These are phyloP conservation scores for Pichia heedii DNA, from an alignment of 805 yeast species.

Conservation along the genomic window DNA sequence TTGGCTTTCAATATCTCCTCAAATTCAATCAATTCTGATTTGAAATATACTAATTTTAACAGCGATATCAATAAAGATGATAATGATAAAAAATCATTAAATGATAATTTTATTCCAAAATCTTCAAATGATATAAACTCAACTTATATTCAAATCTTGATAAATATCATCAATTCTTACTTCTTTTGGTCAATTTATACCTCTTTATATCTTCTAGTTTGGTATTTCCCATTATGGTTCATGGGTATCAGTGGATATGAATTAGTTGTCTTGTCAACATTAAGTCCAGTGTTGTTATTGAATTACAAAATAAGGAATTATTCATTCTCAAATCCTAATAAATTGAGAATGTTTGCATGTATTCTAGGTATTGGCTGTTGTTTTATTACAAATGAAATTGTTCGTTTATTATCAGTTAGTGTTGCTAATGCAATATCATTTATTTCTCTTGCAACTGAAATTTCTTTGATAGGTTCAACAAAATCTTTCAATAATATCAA, in stretches of 20 bases:
- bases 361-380: conserved; percentile 71
- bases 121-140: conserved; percentile 13
- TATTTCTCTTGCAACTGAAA: conserved; percentile 49
- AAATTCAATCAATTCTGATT: background rate
- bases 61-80: background rate
- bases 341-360: conserved; percentile 47
- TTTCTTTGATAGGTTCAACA: conserved; percentile 31
- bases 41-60: background rate
- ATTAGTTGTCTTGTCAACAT: conserved; percentile 48
- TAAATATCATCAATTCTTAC: conserved; percentile 54
- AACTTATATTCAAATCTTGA: conserved; percentile 30
- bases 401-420: conserved; percentile 56
- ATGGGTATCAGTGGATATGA: conserved; percentile 98
- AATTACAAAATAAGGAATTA: conserved; percentile 29
- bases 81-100: background rate
- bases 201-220: conserved; percentile 73
- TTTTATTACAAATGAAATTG: conserved; percentile 55
- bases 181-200: conserved; percentile 82
- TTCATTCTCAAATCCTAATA: conserved; percentile 37
- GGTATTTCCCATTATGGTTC: conserved; percentile 98
- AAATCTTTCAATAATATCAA: conserved; percentile 25
- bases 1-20: conserved; percentile 17
- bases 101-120: conserved; percentile 15
- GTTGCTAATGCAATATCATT: conserved; percentile 58
- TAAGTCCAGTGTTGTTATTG: conserved; percentile 38